Evolutionary conservation across 2,329 filamentous ascomycete genomes (phyloP), one percentile per base, ranked within the genome.

Genomic region (Claviceps sp.): DNA sequence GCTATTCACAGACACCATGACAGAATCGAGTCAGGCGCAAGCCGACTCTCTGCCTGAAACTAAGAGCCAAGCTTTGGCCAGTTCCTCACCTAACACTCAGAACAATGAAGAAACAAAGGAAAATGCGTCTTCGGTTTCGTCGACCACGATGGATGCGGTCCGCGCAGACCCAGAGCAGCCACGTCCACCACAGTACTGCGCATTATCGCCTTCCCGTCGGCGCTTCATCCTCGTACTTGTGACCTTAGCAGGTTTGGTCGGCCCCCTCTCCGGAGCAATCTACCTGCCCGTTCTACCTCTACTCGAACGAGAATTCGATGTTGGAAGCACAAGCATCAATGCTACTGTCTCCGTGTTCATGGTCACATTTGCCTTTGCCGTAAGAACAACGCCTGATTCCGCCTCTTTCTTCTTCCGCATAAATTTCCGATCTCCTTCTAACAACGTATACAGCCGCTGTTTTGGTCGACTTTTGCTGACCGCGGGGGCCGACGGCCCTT

Each of bases 311-410:
- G 65, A 68, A 42, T 72, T 72, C 53, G 55, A 65, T 7, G 61
- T 62, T 5, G 63, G 62, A 7, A 58, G 59, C 26, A 64, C 65
- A 5, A 62, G 59, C 2, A 67, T 72, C 40, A 72, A 72, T 55
- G 68, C 63, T 3, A 71, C 71, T 0, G 69, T 73, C n/a, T 66
- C 67, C 0, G 65, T 72, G 4, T 73, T 71, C 56, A 71, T 70
- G 68, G 61, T 66, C 9, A 63, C 70, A 0, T 73, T 72, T 52
- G 70, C 69, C 16, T 50, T 73, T 16, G 65, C 64, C 8, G 62
- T 65, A 50, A 55, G 62, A 30, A 46, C 9, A 16, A 26, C 30
- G 8, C 2, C n/a, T 9, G 9, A 37, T 13, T 5, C 7, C 18
- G 5, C 13, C 13, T 4, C 11, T 13, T 22, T 20, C 13, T 5